Conservation (phyloP, 2,329 filamentous ascomycete genomes). For the Hymenoscyphus albidus region DNA sequence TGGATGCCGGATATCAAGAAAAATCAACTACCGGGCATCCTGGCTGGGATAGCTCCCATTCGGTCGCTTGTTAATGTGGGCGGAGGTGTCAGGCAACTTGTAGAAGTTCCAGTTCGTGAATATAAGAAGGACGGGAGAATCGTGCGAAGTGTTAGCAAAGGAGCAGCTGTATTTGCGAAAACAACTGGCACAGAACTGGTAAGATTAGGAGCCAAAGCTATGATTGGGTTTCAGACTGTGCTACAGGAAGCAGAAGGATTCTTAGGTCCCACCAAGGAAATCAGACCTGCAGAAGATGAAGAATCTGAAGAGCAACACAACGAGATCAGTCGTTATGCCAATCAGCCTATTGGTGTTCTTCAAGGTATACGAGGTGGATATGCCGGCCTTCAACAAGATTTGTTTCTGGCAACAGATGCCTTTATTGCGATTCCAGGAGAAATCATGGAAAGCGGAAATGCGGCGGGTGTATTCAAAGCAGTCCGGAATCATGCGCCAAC, state of each 20-base stretch:
- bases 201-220: conserved; percentile 88
- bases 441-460: conserved; percentile 79
- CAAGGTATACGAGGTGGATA: conserved; percentile 84
- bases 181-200: conserved; percentile 94
- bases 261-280: conserved; percentile 46
- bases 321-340: conserved; percentile 85
- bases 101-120: conserved; percentile 86
- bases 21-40: conserved; percentile 83
- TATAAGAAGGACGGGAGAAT: conserved; percentile 93
- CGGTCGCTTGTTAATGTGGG: conserved; percentile 88
- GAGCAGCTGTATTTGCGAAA: conserved; percentile 82
- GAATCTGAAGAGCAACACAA: conserved; percentile 67
- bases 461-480: conserved; percentile 73
- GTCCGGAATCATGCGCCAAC: conserved; percentile 84
- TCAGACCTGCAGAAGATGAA: conserved; percentile 48
- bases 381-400: conserved; percentile 75
- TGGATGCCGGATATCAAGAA: conserved; percentile 92
- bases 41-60: conserved; percentile 87
- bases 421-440: conserved; percentile 93
- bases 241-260: conserved; percentile 85
- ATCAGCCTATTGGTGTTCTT: conserved; percentile 85
- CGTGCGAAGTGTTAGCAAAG: conserved; percentile 87
- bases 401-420: conserved; percentile 82
- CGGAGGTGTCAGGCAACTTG: conserved; percentile 77
- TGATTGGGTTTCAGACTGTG: conserved; percentile 90